Evolutionary conservation across 768 basidiomycete genomes (phyloP), one percentile per base, ranked within the genome.

Genomic region (Clitopilus hobsonii): DNA sequence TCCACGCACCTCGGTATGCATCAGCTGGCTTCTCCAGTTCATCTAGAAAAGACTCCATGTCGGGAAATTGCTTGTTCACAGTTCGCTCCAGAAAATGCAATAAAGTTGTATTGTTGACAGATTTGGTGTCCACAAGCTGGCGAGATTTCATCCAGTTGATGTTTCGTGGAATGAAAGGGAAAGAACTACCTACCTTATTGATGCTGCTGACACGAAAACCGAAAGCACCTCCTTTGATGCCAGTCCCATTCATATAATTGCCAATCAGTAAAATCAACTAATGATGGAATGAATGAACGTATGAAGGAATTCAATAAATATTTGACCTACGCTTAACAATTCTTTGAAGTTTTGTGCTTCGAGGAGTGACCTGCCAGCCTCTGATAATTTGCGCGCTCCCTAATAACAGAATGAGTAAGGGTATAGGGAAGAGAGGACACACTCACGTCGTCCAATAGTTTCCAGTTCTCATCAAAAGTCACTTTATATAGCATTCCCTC

Each of bases 211-310:
- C 85, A 63, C 90, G 85, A 82, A 99, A 99, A 56, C 96, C 96
- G 62, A 91, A 96, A 1, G 97, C 97, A 27, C 95, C 95, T 54
- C 96, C 96, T 68, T 96, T 97, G 63, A 93, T 81, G 53, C 95
- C 94, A 52, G 93, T 89, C 5, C 94, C 93, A 66, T 99, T 99
- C 88, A 98, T 94, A 69, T 94, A 99, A 68, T 99, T 99, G 38
- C 96, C 96, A 61, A 99, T 84, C 61, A 95, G 79, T 13, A 99
- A 85, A 60, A 98, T 97, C 38, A 99, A 81, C 88, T 80, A 56
- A n/a, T 53, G 24, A 47, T 20, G 1, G 36, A 20, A 53, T 30
- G 25, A 18, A 25, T 50, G 3, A 11, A 7, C 30, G 38, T 7
- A 48, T 8, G n/a, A 2, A 27, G 45, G 24, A 49, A 24, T 41